phyloP scores from a whole-genome alignment of 495 filamentous ascomycete species.

The Diplogelasinospora grovesii region DNA sequence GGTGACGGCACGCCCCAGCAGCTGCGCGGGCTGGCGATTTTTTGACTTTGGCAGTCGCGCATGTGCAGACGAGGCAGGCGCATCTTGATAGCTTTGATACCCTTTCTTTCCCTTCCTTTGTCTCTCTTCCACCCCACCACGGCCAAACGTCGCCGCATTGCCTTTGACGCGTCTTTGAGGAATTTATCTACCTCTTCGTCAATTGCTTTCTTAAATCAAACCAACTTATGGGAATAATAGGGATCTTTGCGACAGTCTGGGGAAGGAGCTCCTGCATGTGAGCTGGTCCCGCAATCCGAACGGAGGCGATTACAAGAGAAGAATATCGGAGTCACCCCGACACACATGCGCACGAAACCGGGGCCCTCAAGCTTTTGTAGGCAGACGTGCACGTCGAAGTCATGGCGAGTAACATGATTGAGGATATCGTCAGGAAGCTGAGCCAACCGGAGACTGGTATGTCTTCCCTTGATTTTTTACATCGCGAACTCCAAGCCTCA shows the following conservation, averaged over 20 bases:
- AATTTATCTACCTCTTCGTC: too few species aligned
- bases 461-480: too few species aligned
- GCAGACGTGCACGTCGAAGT: conserved; percentile 28
- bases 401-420: conserved; percentile 48
- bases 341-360: conserved; percentile 8
- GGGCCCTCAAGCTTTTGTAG: conserved; percentile 7
- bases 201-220: too few species aligned
- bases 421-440: conserved; percentile 47
- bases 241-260: conserved; percentile 2
- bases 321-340: too few species aligned
- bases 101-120: not conserved
- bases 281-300: too few species aligned
- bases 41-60: conserved; percentile 14
- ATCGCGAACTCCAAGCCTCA: not conserved
- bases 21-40: conserved; percentile 21
- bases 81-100: conserved; percentile 3
- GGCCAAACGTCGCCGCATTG: too few species aligned
- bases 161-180: too few species aligned
- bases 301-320: too few species aligned
- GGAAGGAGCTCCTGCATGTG: too few species aligned
- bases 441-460: conserved; percentile 47
- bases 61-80: conserved; percentile 9
- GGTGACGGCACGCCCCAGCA: conserved; percentile 23
- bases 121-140: not conserved
- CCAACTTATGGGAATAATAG: conserved; percentile 6